Base-by-base conservation (phyloP, 2,329 filamentous ascomycete genomes). In the Lachnellula cervina region DNA sequence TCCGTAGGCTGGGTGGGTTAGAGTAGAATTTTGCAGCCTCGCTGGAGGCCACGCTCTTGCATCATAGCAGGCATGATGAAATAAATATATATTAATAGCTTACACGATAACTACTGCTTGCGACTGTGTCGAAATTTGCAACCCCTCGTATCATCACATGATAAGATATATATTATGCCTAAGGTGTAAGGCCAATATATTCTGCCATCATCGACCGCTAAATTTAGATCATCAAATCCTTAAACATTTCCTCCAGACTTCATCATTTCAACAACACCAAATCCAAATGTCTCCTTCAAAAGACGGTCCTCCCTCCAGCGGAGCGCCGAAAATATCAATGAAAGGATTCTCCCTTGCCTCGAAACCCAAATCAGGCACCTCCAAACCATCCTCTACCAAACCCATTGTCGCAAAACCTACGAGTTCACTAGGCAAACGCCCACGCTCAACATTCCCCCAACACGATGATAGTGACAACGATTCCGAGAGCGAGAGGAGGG, bases 391-490 rank as follows among this genome's bases (percentile, higher is more conserved):
- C 37, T n/a, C 17, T 25, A n/a, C 49, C 44, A 56, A 52, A 43
- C 25, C 54, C 70, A 16, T 68, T 68, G 64, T 58, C 47, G 25
- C 59, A 8, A 64, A 69, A 57, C 48, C 61, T 35, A 61, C 68
- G 8, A 52, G 62, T 17, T 63, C 66, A 13, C 68, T 73, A 63
- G 72, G 72, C 62, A 76, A 77, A 64, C 69, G 76, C 49, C 66
- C 74, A 5, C 32, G 70, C 67, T 34, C 69, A 74, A 45, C 72
- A 72, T 54, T 76, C 42, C 85, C 88, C 51, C 84, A 87, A 51
- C 85, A 88, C 52, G 83, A 84, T n/a, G 79, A 82, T 28, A 57
- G 53, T 5, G 58, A 78, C 71, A 56, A 82, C 73, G 49, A 83
- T 53, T 81, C 82, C 76, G 79, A 87, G 66, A 77, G 82, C 66